A percentile compares a stretch with the other conserved stretches of the same genome.
phyloP scores from a whole-genome alignment of 352 stramenopile species.

The Pythium insidiosum region DNA sequence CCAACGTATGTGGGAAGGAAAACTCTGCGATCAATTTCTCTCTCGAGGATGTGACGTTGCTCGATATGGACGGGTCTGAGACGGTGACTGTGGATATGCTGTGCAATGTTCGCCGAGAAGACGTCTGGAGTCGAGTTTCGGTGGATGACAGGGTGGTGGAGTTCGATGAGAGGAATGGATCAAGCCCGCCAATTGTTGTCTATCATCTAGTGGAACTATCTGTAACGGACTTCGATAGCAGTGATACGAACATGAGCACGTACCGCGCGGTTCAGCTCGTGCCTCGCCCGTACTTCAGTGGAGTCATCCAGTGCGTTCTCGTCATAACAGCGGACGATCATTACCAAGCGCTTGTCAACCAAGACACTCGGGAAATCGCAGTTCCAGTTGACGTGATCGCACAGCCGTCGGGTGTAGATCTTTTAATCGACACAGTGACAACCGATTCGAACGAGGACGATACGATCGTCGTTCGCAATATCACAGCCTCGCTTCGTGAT shows the following conservation, averaged over 20 bases:
- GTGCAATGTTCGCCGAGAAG: not conserved
- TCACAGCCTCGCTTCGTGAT: slow-evolving; percentile 9
- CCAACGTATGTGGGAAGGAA: not conserved
- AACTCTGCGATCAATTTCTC: not conserved
- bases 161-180: not conserved
- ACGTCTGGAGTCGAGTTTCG: not conserved
- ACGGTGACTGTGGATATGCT: slow-evolving; percentile 2
- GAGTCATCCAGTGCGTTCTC: not conserved
- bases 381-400: not conserved
- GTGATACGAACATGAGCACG: no score
- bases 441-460: slow-evolving; percentile 6
- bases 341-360: not conserved
- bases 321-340: not conserved
- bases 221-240: not conserved
- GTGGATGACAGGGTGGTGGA: not conserved
- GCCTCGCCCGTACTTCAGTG: no score
- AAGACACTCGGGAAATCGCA: not conserved
- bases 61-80: slow-evolving; percentile 13
- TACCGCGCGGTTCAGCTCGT: no score
- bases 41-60: not conserved
- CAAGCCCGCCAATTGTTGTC: no score
- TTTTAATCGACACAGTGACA: not conserved
- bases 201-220: not conserved
- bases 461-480: not conserved
- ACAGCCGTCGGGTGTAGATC: not conserved